Evolutionary conservation across 2,329 filamentous ascomycete genomes (phyloP), one percentile per base, ranked within the genome.

Genomic region (Emmonsia crescens): DNA sequence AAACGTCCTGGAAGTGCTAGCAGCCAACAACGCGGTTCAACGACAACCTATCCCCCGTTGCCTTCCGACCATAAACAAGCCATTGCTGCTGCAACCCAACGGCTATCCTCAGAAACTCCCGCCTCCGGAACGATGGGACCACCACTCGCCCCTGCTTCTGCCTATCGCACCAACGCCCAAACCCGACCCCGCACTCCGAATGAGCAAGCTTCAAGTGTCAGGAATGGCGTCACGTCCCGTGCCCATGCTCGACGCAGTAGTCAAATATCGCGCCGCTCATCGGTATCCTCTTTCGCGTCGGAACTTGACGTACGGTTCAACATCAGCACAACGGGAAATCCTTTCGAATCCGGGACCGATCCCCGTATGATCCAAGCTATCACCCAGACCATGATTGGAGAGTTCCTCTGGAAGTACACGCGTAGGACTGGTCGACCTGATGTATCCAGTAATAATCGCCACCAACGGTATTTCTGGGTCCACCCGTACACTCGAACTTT

Each of bases 371-470:
- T 99, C 68, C 91, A 96, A 77, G 94, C 94, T 57, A 96, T 99
- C 66, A 99, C 94, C 1, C 93, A 99, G 76, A 97, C 94, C 21
- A 99, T 99, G 94, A 97, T 99, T 71, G 94, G 94, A 61, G 94
- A 99, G 74, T 97, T 93, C 74, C 81, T 99, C 48, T 99, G 94
- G 94, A 99, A 99, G 75, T 99, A 99, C 76, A 99, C 94, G 0
- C 88, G 94, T 69, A 96, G 94, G 78, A 83, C 92, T 63, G 92
- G 91, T n/a, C 87, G 93, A 29, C 89, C 86, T 60, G 89, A 91
- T 65, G 85, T 96, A 76, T 97, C 92, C 0, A 54, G 62, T 19
- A 88, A 87, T 68, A 96, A 92, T 61, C 85, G 94, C 59, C 94
- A 99, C 75, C 85, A 90, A 64, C 87, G 94, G 38, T 99, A 96